Conservation (phyloP, 2,329 filamentous ascomycete species). For the Ramularia endophylla region DNA sequence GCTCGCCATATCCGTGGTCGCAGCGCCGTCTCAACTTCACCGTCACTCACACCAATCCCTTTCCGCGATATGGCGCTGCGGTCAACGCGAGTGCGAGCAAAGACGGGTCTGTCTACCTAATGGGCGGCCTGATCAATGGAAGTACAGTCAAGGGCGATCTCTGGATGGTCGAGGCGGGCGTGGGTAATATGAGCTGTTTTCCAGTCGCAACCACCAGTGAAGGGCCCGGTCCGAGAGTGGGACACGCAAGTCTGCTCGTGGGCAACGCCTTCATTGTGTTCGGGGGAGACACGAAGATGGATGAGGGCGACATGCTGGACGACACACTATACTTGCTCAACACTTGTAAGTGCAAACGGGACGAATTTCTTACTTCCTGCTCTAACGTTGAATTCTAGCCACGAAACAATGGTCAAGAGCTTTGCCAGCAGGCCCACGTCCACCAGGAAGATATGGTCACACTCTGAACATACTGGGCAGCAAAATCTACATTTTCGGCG, state of each 20-base stretch:
- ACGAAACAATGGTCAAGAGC: slow-evolving; percentile 98
- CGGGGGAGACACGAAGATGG: slow-evolving; percentile 95
- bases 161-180: slow-evolving; percentile 91
- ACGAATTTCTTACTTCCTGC: too few species aligned
- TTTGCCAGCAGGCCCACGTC: slow-evolving; percentile 76
- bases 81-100: slow-evolving; percentile 91
- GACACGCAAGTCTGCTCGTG: slow-evolving; percentile 87
- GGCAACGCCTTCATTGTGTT: slow-evolving; percentile 99
- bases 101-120: slow-evolving; percentile 94
- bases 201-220: slow-evolving; percentile 88
- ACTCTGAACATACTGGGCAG: slow-evolving; percentile 94
- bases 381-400: slow-evolving; percentile 48
- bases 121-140: slow-evolving; percentile 93
- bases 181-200: slow-evolving; percentile 76
- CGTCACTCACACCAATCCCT: slow-evolving; percentile 74
- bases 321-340: slow-evolving; percentile 96
- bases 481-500: slow-evolving; percentile 96
- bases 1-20: slow-evolving; percentile 92
- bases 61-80: slow-evolving; percentile 93
- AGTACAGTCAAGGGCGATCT: slow-evolving; percentile 94
- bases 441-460: slow-evolving; percentile 89
- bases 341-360: slow-evolving; percentile 93
- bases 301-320: slow-evolving; percentile 84
- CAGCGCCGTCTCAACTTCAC: slow-evolving; percentile 83
- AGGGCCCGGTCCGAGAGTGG: slow-evolving; percentile 89